Evolutionary conservation across 2,329 filamentous ascomycete species (phyloP).

Genomic region (Talaromyces marneffei): DNA sequence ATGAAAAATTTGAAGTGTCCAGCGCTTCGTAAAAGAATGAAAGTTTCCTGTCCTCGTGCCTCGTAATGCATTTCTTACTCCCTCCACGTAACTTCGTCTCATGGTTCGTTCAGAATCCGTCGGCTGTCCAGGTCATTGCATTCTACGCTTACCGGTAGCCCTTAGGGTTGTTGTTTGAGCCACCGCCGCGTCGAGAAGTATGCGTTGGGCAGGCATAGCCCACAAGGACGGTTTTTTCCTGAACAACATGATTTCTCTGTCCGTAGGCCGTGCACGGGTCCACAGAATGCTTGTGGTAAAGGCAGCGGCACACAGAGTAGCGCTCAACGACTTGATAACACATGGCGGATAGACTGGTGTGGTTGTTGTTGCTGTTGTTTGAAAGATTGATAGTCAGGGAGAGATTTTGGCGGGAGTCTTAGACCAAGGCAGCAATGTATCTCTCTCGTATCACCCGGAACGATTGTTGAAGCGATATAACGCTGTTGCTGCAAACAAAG

Average conservation of each 20-base stretch:
- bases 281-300: constrained; percentile 81
- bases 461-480: background rate
- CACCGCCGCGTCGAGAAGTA: constrained; percentile 18
- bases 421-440: constrained; percentile 4
- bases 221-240: constrained; percentile 72
- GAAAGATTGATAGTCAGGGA: background rate
- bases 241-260: constrained; percentile 63
- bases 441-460: background rate
- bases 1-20: constrained; percentile 5
- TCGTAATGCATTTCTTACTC: background rate
- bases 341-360: too few relatives aligned
- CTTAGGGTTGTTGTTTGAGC: constrained; percentile 18
- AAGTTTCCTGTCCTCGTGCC: constrained; percentile 2
- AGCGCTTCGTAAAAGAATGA: constrained; percentile 9
- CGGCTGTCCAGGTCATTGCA: background rate
- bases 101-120: background rate
- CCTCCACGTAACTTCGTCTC: background rate
- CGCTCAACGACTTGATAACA: constrained; percentile 82
- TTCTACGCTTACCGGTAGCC: constrained; percentile 15
- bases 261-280: constrained; percentile 75
- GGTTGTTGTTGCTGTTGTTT: background rate
- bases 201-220: constrained; percentile 70
- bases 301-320: constrained; percentile 78
- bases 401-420: background rate
- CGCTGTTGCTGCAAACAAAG: background rate